Evolutionary conservation across 805 yeast genomes (phyloP).

Genomic region (Spathaspora girioi): DNA sequence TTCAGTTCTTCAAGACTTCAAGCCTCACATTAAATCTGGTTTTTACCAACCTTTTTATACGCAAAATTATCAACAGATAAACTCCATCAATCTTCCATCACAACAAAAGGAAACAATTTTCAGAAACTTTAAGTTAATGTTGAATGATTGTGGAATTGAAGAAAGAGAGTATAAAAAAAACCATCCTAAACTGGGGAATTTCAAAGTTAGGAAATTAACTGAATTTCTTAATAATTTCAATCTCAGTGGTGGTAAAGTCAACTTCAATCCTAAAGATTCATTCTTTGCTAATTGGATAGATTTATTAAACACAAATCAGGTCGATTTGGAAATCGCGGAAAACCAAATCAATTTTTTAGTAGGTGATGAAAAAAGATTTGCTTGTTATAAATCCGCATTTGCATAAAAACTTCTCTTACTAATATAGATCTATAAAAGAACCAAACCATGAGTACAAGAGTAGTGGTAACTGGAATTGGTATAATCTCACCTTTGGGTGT

Average conservation of each 20-base stretch:
- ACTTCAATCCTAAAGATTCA: background rate
- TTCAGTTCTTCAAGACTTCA: conserved; percentile 24
- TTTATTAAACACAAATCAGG: conserved; percentile 17
- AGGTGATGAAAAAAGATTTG: conserved; percentile 37
- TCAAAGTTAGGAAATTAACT: conserved; percentile 25
- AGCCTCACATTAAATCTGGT: conserved; percentile 22
- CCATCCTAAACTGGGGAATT: conserved; percentile 14
- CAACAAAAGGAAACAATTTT: conserved; percentile 21
- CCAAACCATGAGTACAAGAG: conserved; percentile 37
- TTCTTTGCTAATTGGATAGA: conserved; percentile 27
- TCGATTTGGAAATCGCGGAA: conserved; percentile 20
- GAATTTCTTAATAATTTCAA: conserved; percentile 10
- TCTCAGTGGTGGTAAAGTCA: conserved; percentile 6
- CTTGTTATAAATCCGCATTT: conserved; percentile 17
- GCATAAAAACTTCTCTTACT: background rate
- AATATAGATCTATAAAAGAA: background rate
- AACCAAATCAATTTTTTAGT: conserved; percentile 32
- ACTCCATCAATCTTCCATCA: conserved; percentile 10
- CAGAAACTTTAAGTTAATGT: conserved; percentile 22
- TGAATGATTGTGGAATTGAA: conserved; percentile 24
- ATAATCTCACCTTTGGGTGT: conserved; percentile 82
- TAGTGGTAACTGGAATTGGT: conserved; percentile 92
- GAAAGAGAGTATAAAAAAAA: conserved; percentile 23
- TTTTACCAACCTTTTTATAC: conserved; percentile 25
- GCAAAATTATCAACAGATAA: conserved; percentile 11